These are phyloP conservation scores for Fusarium begoniae DNA, from an alignment of 2,329 filamentous ascomycete species.

Conservation along the genomic window DNA sequence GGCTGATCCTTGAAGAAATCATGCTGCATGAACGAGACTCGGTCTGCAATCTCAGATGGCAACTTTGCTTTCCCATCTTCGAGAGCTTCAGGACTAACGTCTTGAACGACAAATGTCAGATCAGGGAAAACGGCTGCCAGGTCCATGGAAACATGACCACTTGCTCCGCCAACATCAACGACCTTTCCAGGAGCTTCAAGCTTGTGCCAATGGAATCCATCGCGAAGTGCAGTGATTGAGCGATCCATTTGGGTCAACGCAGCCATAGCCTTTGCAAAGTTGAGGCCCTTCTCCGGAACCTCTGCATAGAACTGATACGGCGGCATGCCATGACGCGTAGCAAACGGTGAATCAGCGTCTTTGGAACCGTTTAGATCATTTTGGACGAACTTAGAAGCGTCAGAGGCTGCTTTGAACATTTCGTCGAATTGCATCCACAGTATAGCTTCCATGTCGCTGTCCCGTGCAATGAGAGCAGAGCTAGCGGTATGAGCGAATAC, in stretches of 20 bases:
- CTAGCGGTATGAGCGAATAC: not conserved
- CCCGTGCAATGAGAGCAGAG: not conserved
- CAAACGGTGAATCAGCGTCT: not conserved
- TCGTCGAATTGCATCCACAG: not conserved
- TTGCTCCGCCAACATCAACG: not conserved
- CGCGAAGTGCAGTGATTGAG: not conserved
- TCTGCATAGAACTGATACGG: not conserved
- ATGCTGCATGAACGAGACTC: not conserved
- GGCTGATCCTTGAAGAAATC: not conserved
- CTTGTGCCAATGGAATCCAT: not conserved
- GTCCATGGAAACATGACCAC: not conserved
- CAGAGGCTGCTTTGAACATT: not conserved
- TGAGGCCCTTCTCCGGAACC: not conserved
- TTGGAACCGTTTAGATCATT: fast-evolving
- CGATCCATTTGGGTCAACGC: not conserved
- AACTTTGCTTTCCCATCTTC: not conserved
- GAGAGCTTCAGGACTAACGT: not conserved
- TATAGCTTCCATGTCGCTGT: not conserved
- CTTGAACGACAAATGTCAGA: not conserved
- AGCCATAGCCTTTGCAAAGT: not conserved
- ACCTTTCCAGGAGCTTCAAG: not conserved
- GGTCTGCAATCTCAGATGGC: not conserved
- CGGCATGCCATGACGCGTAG: not conserved
- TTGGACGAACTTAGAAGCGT: not conserved
- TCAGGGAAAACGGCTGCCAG: not conserved